Conservation (phyloP, 768 basidiomycete genomes). For the Clitopilus hobsonii region DNA sequence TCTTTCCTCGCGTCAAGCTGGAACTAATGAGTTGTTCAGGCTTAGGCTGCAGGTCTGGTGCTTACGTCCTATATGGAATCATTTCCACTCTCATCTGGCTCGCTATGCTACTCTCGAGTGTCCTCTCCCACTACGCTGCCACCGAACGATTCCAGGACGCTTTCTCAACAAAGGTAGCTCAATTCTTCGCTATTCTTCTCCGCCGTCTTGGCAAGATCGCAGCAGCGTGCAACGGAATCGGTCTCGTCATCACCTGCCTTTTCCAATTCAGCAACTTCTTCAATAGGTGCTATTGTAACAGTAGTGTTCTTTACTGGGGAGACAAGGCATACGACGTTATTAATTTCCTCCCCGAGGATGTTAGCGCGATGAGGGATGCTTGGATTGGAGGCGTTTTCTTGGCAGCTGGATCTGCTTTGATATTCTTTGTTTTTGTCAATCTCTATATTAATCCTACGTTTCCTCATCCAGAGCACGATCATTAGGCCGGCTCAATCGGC, state of each 20-base stretch:
- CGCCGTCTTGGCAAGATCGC: conserved; percentile 17
- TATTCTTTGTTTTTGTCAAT: conserved; percentile 7
- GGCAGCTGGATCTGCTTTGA: conserved; percentile 3
- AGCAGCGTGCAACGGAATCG: conserved; percentile 17
- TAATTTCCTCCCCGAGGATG: conserved; percentile 3
- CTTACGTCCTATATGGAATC: conserved; percentile 18
- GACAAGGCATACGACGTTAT: conserved; percentile 19
- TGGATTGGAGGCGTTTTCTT: conserved; percentile 7
- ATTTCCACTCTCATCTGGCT: conserved; percentile 18
- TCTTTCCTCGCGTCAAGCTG: neutral
- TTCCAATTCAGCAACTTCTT: conserved; percentile 21
- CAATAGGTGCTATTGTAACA: conserved; percentile 22
- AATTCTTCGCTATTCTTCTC: conserved; percentile 13
- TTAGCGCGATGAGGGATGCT: conserved; percentile 3
- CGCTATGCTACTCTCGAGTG: conserved; percentile 16
- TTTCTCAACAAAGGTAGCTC: conserved; percentile 10
- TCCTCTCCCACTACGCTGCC: conserved; percentile 18
- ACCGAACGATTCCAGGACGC: conserved; percentile 10
- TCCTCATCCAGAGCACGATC: neutral
- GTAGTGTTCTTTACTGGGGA: conserved; percentile 16
- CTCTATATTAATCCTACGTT: conserved; percentile 5
- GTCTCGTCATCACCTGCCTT: conserved; percentile 19
- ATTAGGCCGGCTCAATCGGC: neutral
- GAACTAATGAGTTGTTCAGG: conserved; percentile 4
- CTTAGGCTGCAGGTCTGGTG: conserved; percentile 16